These are phyloP conservation scores for Thalassiosira delicatula DNA, from an alignment of 352 stramenopile genomes.

Conservation along the genomic window DNA sequence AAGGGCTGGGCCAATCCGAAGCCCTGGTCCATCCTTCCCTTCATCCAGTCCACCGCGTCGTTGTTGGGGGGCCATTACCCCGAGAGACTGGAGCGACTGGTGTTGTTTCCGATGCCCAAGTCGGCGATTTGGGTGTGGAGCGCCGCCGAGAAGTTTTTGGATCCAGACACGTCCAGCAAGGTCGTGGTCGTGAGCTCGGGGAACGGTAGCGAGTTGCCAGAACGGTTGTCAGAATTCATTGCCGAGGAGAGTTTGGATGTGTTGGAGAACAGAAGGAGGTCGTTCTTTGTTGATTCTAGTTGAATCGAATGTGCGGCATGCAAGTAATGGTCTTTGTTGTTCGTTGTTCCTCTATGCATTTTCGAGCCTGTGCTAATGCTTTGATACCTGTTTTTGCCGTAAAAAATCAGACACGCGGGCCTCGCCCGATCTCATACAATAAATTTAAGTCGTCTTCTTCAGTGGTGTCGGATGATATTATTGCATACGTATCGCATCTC, in stretches of 20 bases:
- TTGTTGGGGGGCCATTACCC: slow-evolving; percentile 49
- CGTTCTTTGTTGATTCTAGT: slow-evolving; percentile 32
- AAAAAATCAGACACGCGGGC: too few relatives aligned
- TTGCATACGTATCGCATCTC: too few relatives aligned
- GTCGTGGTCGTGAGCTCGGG: slow-evolving; percentile 39
- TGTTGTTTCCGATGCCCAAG: slow-evolving; percentile 53
- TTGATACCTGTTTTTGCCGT: too few relatives aligned
- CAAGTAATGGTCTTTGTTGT: too few relatives aligned
- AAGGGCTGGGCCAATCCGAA: slow-evolving; percentile 54
- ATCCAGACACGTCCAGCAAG: slow-evolving; percentile 55
- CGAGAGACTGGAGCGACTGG: slow-evolving; percentile 44
- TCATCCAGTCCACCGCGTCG: slow-evolving; percentile 51
- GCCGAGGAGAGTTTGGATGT: slow-evolving; percentile 35
- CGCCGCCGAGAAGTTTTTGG: slow-evolving; percentile 50
- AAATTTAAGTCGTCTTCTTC: too few relatives aligned
- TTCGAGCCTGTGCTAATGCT: too few relatives aligned
- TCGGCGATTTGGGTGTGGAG: slow-evolving; percentile 53
- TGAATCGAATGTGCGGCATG: too few relatives aligned
- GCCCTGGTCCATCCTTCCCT: slow-evolving; percentile 48
- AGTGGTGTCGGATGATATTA: too few relatives aligned
- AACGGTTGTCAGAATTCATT: slow-evolving; percentile 41
- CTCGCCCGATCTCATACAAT: too few relatives aligned
- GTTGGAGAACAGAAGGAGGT: slow-evolving; percentile 39
- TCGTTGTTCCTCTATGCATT: too few relatives aligned
- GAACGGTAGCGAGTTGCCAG: slow-evolving; percentile 6